These are phyloP conservation scores for Scolecobasidium constrictum DNA, from an alignment of 2,329 filamentous ascomycete species.

Conservation along the genomic window DNA sequence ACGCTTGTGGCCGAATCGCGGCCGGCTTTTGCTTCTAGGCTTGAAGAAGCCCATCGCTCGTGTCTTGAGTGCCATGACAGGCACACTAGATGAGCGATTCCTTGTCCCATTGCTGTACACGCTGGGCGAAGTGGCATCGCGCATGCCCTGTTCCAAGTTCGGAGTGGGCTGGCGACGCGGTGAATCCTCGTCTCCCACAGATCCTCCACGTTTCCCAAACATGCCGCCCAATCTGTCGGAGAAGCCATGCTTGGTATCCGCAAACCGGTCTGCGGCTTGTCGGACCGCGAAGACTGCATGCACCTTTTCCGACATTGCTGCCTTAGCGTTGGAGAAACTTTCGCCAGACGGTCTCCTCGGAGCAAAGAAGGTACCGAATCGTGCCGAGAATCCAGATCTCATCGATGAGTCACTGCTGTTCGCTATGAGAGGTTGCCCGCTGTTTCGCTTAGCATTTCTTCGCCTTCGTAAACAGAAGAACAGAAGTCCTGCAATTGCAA, in stretches of 20 bases:
- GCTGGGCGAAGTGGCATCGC: not conserved
- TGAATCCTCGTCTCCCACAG: not conserved
- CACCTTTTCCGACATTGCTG: not conserved
- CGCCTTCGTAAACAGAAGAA: not conserved
- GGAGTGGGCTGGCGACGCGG: not conserved
- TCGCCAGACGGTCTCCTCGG: not conserved
- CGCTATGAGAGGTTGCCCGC: not conserved
- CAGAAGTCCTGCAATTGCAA: not conserved
- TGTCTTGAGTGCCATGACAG: not conserved
- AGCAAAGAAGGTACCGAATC: not conserved
- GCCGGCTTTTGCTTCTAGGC: not conserved
- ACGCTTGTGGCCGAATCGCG: not conserved
- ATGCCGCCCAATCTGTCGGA: not conserved
- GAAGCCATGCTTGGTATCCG: not conserved
- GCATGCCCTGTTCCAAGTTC: conserved; percentile 4
- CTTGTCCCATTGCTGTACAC: not conserved
- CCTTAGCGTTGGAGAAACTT: conserved; percentile 1
- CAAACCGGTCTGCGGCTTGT: not conserved
- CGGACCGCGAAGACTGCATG: not conserved
- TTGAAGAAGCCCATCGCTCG: conserved; percentile 1
- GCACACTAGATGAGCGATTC: conserved; percentile 5
- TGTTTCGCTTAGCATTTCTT: not conserved
- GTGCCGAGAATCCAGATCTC: not conserved
- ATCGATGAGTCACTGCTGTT: not conserved
- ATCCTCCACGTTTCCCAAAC: not conserved